Evolutionary conservation across 2,329 filamentous ascomycete species (phyloP).

Genomic region (Ophiosphaerella herpotricha): DNA sequence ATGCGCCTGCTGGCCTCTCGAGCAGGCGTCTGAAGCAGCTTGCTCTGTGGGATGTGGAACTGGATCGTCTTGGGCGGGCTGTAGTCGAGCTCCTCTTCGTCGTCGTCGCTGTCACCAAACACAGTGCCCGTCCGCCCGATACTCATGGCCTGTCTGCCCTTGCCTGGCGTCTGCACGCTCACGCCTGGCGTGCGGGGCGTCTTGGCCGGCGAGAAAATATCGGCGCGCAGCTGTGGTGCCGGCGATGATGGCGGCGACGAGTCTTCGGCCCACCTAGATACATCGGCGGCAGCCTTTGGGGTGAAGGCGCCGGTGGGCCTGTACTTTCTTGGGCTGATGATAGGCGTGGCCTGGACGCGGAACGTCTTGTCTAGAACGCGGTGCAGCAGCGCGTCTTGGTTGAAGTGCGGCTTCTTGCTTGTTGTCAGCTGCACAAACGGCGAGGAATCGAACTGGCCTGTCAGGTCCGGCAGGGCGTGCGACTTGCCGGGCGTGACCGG

Average conservation of each 20-base stretch:
- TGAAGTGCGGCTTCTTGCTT: conserved; percentile 37
- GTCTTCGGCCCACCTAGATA: conserved; percentile 43
- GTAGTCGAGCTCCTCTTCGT: conserved; percentile 59
- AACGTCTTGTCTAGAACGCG: conserved; percentile 95
- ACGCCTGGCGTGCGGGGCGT: conserved; percentile 75
- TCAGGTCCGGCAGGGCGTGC: conserved; percentile 48
- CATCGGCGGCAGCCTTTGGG: conserved; percentile 37
- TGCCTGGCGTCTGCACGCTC: conserved; percentile 76
- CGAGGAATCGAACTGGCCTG: conserved; percentile 52
- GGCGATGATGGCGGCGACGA: conserved; percentile 60
- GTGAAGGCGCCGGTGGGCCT: conserved; percentile 46
- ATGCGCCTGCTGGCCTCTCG: conserved; percentile 80
- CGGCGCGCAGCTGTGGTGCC: conserved; percentile 80
- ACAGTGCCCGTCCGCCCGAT: conserved; percentile 51
- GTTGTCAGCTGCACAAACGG: conserved; percentile 55
- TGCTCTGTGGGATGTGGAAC: conserved; percentile 77
- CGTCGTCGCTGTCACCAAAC: conserved; percentile 78
- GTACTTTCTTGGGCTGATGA: conserved; percentile 64
- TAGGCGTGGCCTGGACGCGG: conserved; percentile 88
- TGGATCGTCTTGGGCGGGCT: conserved; percentile 94
- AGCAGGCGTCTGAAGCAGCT: conserved; percentile 80
- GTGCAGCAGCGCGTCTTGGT: conserved; percentile 80
- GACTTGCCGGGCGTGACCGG: conserved; percentile 45
- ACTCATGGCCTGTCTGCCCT: conserved; percentile 49
- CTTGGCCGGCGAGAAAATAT: conserved; percentile 78